These are phyloP conservation scores for Euphorbia corollata DNA, from an alignment of 441 rosid genomes.

Conservation along the genomic window DNA sequence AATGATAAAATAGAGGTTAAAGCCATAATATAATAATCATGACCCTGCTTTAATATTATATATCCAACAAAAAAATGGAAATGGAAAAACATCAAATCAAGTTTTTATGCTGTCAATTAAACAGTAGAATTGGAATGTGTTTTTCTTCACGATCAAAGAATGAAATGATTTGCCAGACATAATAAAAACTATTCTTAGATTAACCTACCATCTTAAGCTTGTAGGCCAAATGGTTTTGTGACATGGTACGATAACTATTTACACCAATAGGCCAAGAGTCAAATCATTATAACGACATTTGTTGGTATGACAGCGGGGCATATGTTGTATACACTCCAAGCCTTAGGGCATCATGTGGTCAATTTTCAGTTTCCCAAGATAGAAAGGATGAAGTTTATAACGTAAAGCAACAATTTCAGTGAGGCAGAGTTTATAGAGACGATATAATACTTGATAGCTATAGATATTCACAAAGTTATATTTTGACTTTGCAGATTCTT, in stretches of 20 bases:
- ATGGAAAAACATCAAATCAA: not conserved
- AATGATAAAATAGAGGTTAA: too few species aligned
- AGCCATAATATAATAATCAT: too few species aligned
- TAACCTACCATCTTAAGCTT: not conserved
- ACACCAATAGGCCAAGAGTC: not conserved
- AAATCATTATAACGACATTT: not conserved
- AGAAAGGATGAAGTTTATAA: not conserved
- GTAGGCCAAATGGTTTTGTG: not conserved
- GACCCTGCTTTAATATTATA: not conserved
- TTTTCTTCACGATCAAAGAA: not conserved
- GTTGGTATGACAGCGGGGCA: not conserved
- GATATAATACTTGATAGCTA: not conserved
- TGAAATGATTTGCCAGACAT: not conserved
- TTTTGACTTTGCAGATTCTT: too few species aligned
- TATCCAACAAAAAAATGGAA: not conserved
- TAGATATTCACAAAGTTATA: not conserved
- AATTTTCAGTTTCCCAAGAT: not conserved
- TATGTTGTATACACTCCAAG: not conserved
- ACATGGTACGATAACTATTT: not conserved
- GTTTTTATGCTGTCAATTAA: not conserved
- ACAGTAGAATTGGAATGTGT: not conserved
- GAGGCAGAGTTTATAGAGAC: not conserved
- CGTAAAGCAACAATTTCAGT: not conserved
- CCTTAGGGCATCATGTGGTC: not conserved
- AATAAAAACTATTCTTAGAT: not conserved